Evolutionary conservation across 176 grass and related monocot genomes (phyloP).

Genomic region (Melocanna baccifera): DNA sequence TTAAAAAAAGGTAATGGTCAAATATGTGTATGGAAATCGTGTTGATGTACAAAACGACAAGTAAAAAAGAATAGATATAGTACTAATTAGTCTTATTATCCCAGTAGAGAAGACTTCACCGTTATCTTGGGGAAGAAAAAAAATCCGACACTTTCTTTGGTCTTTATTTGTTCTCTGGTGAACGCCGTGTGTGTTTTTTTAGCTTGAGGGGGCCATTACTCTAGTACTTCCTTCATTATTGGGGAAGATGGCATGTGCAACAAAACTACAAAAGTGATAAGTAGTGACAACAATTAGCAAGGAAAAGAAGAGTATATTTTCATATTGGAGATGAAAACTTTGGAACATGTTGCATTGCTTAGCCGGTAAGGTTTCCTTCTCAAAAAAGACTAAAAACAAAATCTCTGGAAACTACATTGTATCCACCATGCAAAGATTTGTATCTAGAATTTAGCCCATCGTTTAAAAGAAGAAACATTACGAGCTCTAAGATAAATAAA

Average conservation of each 20-base stretch:
- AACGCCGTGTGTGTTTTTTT: background rate
- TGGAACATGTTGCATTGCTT: slow-evolving; percentile 13
- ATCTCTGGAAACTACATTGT: background rate
- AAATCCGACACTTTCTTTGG: background rate
- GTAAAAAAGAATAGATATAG: too few relatives aligned
- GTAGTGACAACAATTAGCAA: background rate
- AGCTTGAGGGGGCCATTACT: background rate
- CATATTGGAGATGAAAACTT: background rate
- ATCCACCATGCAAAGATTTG: background rate
- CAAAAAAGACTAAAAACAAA: background rate
- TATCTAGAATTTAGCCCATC: background rate
- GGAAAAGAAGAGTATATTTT: background rate
- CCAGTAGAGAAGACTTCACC: background rate
- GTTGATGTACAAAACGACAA: too few relatives aligned
- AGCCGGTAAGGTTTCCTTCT: slow-evolving; percentile 2
- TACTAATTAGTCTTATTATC: too few relatives aligned
- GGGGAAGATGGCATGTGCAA: background rate
- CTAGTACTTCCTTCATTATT: background rate
- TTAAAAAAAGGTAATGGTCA: too few relatives aligned
- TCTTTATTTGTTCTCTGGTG: background rate
- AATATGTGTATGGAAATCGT: too few relatives aligned
- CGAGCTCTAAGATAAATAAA: background rate
- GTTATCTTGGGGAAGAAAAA: background rate
- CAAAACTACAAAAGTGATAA: background rate
- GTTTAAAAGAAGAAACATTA: background rate